Conservation (phyloP, 2,329 filamentous ascomycete species). For the Coniochaeta prunicola region DNA sequence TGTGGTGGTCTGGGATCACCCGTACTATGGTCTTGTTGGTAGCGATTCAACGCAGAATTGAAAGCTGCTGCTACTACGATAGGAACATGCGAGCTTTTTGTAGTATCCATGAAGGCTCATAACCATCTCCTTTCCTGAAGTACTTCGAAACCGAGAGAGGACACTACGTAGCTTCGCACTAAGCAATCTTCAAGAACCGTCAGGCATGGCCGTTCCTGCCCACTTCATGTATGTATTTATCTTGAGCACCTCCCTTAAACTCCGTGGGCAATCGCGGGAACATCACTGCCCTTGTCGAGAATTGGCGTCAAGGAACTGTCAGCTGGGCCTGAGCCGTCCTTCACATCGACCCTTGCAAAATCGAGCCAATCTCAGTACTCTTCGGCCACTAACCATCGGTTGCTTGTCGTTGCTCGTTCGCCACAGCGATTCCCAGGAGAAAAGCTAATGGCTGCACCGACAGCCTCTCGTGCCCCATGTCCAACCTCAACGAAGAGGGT, state of each 20-base stretch:
- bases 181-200: neutral
- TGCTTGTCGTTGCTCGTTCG: no score
- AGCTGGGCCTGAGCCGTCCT: conserved; percentile 31
- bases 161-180: no score
- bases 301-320: conserved; percentile 21
- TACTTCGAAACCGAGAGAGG: no score
- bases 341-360: conserved; percentile 50
- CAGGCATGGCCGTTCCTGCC: neutral
- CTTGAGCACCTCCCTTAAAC: conserved; percentile 36
- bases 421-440: no score
- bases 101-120: neutral
- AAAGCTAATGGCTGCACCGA: no score
- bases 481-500: no score
- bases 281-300: conserved; percentile 29
- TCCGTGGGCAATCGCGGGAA: conserved; percentile 43
- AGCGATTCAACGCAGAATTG: neutral
- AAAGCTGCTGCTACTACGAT: neutral
- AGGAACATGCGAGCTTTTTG: neutral
- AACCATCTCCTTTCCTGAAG: neutral
- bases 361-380: conserved; percentile 34
- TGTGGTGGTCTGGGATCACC: neutral
- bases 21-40: neutral
- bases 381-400: no score
- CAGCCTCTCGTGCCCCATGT: no score
- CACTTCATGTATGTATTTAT: conserved; percentile 62